Conservation (phyloP, 2,329 filamentous ascomycete species). For the Aspergillus amoenus region DNA sequence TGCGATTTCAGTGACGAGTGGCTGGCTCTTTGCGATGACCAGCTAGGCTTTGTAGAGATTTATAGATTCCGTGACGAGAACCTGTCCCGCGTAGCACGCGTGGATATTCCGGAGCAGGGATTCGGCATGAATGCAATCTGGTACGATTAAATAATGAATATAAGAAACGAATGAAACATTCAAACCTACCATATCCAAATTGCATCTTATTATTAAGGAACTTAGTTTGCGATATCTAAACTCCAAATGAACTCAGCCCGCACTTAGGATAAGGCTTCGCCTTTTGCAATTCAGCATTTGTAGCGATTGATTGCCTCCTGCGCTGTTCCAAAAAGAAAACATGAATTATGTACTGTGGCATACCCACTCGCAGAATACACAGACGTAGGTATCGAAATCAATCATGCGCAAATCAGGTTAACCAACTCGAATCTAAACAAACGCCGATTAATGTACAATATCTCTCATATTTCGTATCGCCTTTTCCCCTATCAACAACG, state of each 20-base stretch:
- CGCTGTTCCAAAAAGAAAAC: too few relatives aligned
- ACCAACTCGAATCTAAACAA: not conserved
- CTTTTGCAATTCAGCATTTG: too few relatives aligned
- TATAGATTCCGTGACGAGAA: constrained; percentile 85
- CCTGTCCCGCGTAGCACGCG: constrained; percentile 71
- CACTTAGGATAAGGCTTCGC: too few relatives aligned
- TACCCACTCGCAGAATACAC: not conserved
- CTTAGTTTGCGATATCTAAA: too few relatives aligned
- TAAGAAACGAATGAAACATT: not conserved
- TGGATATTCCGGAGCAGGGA: constrained; percentile 79
- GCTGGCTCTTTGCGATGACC: constrained; percentile 86
- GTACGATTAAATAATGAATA: constrained; percentile 63
- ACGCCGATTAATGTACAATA: not conserved
- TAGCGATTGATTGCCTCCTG: too few relatives aligned
- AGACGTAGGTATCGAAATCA: not conserved
- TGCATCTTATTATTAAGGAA: too few relatives aligned
- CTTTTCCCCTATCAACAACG: not conserved
- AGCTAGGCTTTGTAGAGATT: constrained; percentile 83
- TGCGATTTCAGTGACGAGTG: constrained; percentile 85
- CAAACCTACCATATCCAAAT: not conserved
- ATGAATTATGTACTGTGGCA: not conserved
- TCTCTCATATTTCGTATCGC: not conserved
- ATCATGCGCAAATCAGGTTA: not conserved
- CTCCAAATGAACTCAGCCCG: too few relatives aligned
- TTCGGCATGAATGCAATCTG: constrained; percentile 97